phyloP scores from a whole-genome alignment of 345 rosid genomes.

The Hevea brasiliensis region DNA sequence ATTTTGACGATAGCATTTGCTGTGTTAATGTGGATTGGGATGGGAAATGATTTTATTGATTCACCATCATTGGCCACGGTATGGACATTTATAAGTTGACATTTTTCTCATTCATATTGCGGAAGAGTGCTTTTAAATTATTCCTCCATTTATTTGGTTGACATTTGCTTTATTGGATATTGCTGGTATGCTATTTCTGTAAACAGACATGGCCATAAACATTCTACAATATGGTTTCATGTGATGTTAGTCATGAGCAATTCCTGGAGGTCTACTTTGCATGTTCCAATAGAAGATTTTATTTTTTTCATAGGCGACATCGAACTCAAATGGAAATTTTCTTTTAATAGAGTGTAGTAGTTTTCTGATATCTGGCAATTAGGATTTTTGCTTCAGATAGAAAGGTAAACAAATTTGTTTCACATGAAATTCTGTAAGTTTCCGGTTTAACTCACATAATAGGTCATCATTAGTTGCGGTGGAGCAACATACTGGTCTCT shows the following conservation, averaged over 20 bases:
- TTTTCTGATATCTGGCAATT: neutral
- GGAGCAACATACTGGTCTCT: neutral
- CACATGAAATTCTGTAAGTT: neutral
- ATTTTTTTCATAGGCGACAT: neutral
- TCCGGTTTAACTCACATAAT: neutral
- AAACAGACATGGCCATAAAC: neutral
- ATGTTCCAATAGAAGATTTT: neutral
- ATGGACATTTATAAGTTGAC: slow-evolving; percentile 26
- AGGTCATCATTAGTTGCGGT: neutral
- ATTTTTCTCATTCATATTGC: slow-evolving; percentile 6
- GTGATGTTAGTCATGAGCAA: neutral
- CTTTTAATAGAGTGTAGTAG: neutral
- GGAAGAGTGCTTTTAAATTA: neutral
- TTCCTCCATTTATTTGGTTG: neutral
- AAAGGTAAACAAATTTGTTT: neutral
- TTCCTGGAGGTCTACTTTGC: neutral
- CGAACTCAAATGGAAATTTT: neutral
- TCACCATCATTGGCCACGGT: slow-evolving; percentile 54
- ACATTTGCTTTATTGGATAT: neutral
- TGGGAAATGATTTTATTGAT: slow-evolving; percentile 40
- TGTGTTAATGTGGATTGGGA: slow-evolving; percentile 56
- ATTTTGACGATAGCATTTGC: slow-evolving; percentile 50
- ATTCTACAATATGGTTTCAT: too few relatives aligned
- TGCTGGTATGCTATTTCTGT: neutral
- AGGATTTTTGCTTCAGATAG: neutral